Base-by-base conservation (phyloP, 306 rosid genomes). In the Myrica gale region DNA sequence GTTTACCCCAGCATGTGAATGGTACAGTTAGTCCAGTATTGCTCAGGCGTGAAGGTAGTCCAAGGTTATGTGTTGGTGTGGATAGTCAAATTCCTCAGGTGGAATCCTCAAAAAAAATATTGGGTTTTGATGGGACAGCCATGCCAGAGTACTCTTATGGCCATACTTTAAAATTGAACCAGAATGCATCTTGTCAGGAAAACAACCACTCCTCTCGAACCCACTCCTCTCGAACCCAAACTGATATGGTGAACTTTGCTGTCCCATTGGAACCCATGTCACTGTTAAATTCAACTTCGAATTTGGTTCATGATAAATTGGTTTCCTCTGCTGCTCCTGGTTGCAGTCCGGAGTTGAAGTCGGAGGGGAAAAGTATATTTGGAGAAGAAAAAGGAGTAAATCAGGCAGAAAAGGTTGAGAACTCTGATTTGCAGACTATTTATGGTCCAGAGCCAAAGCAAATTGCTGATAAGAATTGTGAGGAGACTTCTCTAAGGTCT, bases 21-120 rank as follows among this genome's bases (percentile, higher is more conserved):
- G 92, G 91, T 63, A 72, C 83, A 75, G 81, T 86, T 21, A 92
- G 81, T 89, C 68, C 87, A 11, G 96, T 88, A 84, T 76, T 84
- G 58, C 63, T 83, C 37, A 83, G 88, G 84, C 87, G 84, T 52
- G 96, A 88, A 71, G 93, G 89, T 21, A 90, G 88, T 87, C 90
- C 97, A 56, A 84, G 89, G 63, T 70, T 87, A 80, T 86, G 83
- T 72, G 13, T 84, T 57, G 87, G 90, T 32, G 57, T 82, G 57
- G 99, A 88, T 61, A 81, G 81, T 84, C 97, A 82, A 84, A 88
- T 70, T 87, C 84, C 74, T 51, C 77, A 89, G 91, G 84, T 80
- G 73, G 99, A 96, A 19, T 87, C 96, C 67, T 78, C 96, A n/a
- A 89, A 81, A 70, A 89, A 85, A 78, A 62, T 82, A 52, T 51